phyloP scores from a whole-genome alignment of 2,329 filamentous ascomycete species.

The Colletotrichum nymphaeae region DNA sequence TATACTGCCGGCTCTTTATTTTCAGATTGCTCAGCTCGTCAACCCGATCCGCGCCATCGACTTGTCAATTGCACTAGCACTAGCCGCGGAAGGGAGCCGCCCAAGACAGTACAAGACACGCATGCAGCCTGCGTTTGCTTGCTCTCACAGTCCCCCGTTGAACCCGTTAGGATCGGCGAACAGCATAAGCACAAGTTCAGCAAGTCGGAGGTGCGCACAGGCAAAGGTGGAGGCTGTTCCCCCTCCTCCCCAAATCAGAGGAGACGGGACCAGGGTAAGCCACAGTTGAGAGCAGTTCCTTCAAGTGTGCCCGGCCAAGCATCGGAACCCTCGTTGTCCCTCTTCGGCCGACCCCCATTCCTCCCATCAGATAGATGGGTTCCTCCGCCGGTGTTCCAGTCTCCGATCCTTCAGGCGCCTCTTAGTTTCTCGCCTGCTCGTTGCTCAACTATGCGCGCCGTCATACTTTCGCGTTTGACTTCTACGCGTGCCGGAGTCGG shows the following conservation, averaged over 20 bases:
- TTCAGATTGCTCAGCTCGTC: conserved; percentile 13
- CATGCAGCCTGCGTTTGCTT: conserved; percentile 34
- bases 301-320: conserved; percentile 25
- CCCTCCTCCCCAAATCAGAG: not conserved
- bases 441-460: conserved; percentile 31
- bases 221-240: conserved; percentile 4
- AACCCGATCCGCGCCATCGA: conserved; percentile 7
- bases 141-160: conserved; percentile 26
- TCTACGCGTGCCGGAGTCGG: conserved; percentile 24
- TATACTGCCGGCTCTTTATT: conserved; percentile 4
- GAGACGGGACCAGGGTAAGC: not conserved
- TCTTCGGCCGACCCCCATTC: conserved; percentile 18
- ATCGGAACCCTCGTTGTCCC: conserved; percentile 23
- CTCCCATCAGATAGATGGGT: conserved; percentile 4
- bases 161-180: conserved; percentile 32
- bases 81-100: conserved; percentile 34
- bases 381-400: conserved; percentile 21
- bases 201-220: conserved; percentile 30
- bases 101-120: conserved; percentile 30
- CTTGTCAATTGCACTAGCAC: conserved; percentile 21
- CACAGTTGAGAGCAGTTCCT: not conserved
- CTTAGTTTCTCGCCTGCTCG: conserved; percentile 12
- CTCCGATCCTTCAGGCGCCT: conserved; percentile 16
- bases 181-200: conserved; percentile 27
- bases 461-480: conserved; percentile 35